A percentile compares a stretch with the other conserved stretches of the same genome.
These are phyloP conservation scores for Aurantiochytrium sp. DNA, from an alignment of 108 stramenopile genomes.

Conservation along the genomic window DNA sequence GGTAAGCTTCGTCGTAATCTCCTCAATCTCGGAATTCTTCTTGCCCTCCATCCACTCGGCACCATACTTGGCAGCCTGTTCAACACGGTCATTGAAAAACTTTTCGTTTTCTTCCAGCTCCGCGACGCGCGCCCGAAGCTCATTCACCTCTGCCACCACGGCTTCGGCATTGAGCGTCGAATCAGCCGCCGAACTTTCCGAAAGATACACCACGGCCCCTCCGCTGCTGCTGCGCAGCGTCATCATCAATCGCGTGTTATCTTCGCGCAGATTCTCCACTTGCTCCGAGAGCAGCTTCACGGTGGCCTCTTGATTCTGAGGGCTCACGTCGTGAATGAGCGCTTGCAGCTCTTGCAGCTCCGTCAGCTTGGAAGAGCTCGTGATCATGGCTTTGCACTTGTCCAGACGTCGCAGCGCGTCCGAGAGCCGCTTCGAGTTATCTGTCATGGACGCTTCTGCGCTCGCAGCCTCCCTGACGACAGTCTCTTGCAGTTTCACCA, in stretches of 20 bases:
- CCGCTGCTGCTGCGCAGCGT: neutral
- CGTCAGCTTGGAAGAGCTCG: constrained; percentile 1
- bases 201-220: neutral
- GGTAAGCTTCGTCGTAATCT: neutral
- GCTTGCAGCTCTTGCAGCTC: neutral
- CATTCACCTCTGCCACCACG: neutral
- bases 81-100: neutral
- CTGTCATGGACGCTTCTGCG: neutral
- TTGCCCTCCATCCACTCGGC: constrained; percentile 13
- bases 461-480: neutral
- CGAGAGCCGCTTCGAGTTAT: neutral
- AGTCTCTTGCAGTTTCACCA: neutral
- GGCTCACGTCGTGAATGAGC: neutral
- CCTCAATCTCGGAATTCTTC: neutral
- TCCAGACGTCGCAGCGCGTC: neutral
- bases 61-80: neutral
- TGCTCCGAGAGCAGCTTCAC: neutral
- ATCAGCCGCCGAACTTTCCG: neutral
- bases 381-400: neutral
- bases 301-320: neutral
- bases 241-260: neutral
- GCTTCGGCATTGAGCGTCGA: neutral
- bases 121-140: neutral
- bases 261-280: neutral
- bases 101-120: neutral